Evolutionary conservation across 2,329 filamentous ascomycete genomes (phyloP).

Genomic region (Clarireedia paspali): DNA sequence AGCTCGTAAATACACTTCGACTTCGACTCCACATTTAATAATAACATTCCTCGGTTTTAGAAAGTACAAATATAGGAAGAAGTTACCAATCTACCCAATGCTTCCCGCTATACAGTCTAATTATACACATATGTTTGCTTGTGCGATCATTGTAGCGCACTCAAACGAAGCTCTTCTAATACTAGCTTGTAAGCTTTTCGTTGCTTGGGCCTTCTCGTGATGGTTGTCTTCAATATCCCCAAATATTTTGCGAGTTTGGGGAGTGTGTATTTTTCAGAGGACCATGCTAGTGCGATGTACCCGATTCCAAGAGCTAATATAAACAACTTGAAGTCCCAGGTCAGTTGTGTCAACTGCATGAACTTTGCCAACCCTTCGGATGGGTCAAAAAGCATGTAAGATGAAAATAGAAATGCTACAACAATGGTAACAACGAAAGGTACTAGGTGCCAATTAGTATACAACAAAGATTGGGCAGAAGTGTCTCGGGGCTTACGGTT

Average conservation of each 20-base stretch:
- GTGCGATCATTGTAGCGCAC: conserved; percentile 14
- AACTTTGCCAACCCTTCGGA: conserved; percentile 58
- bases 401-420: conserved; percentile 56
- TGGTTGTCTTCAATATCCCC: conserved; percentile 49
- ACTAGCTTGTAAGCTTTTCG: conserved; percentile 86
- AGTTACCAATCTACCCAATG: too few species aligned
- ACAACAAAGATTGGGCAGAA: not conserved
- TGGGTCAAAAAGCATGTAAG: conserved; percentile 76
- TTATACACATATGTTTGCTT: not conserved
- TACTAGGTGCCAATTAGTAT: conserved; percentile 39
- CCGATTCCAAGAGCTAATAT: conserved; percentile 61
- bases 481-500: conserved; percentile 56
- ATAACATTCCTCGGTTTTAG: not conserved
- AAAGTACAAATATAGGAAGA: too few species aligned
- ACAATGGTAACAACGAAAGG: conserved; percentile 77
- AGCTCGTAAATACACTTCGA: not conserved
- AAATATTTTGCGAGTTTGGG: conserved; percentile 59
- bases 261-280: conserved; percentile 65
- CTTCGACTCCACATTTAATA: not conserved
- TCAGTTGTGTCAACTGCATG: conserved; percentile 83
- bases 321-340: conserved; percentile 62
- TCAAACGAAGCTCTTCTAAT: conserved; percentile 51
- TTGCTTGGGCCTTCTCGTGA: conserved; percentile 60
- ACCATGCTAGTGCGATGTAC: conserved; percentile 63
- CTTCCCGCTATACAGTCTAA: not conserved